Evolutionary conservation across 345 rosid genomes (phyloP).

Genomic region (Gossypium australe): DNA sequence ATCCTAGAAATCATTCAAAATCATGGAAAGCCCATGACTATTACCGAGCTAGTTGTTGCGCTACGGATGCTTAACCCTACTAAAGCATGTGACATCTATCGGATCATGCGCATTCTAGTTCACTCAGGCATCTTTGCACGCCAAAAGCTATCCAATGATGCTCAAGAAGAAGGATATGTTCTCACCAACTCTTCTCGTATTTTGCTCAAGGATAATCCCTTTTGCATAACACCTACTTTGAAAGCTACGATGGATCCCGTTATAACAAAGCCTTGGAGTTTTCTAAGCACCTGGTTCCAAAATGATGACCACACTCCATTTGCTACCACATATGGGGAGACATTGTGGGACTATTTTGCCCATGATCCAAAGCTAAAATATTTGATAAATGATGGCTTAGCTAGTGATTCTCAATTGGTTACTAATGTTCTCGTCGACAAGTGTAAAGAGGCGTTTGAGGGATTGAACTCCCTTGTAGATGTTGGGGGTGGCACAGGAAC

Average conservation of each 20-base stretch:
- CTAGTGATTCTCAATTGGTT: background rate
- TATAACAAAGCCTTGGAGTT: background rate
- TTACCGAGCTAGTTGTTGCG: background rate
- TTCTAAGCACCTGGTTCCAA: background rate
- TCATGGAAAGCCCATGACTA: background rate
- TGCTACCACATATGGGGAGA: background rate
- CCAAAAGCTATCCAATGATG: background rate
- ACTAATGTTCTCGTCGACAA: background rate
- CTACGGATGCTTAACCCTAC: background rate
- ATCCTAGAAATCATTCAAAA: background rate
- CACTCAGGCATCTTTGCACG: background rate
- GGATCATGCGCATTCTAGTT: background rate
- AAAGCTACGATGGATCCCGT: background rate
- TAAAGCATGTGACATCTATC: background rate
- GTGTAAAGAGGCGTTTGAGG: constrained; percentile 20
- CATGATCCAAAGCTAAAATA: background rate
- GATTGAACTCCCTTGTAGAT: constrained; percentile 27
- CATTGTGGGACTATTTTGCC: background rate
- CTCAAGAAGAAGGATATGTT: background rate
- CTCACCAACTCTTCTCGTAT: background rate
- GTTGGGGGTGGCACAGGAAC: background rate
- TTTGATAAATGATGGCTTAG: background rate
- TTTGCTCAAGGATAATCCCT: background rate
- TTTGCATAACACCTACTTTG: background rate
- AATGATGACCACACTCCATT: background rate